Conservation (phyloP, 352 stramenopile species). For the Pilasporangium apinafurcum region DNA sequence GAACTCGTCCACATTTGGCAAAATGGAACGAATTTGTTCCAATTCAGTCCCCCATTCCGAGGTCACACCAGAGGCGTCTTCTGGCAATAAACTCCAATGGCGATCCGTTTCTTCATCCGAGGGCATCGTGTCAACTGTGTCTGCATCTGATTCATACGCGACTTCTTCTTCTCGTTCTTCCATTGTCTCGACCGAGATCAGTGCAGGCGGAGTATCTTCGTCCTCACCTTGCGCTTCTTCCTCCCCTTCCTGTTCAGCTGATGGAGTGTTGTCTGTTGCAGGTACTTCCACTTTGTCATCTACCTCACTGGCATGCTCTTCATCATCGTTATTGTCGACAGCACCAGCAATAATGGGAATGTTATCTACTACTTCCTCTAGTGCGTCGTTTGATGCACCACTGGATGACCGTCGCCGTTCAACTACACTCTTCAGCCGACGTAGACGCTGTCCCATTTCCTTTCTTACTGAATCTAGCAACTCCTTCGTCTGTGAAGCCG, state of each 20-base stretch:
- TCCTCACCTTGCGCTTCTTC: conserved; percentile 8
- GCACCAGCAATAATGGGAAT: background rate
- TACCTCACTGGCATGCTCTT: background rate
- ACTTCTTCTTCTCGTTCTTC: conserved; percentile 4
- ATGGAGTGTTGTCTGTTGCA: too few species aligned
- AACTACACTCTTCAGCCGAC: conserved; percentile 34
- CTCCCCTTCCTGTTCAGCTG: background rate
- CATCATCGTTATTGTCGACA: conserved; percentile 1
- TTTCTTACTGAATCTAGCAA: conserved; percentile 33
- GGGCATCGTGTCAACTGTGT: conserved; percentile 31
- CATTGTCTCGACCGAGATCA: background rate
- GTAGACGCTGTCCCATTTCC: conserved; percentile 38
- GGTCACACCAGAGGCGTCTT: too few species aligned
- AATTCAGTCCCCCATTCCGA: conserved; percentile 41
- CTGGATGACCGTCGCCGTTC: conserved; percentile 36
- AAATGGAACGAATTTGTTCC: conserved; percentile 34
- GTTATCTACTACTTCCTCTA: conserved; percentile 11
- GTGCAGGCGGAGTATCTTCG: background rate
- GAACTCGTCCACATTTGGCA: conserved; percentile 39
- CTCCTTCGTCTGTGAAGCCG: conserved; percentile 38
- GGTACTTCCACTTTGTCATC: background rate
- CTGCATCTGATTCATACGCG: conserved; percentile 49
- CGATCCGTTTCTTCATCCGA: conserved; percentile 37
- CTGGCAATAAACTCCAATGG: conserved; percentile 43
- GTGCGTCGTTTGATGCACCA: background rate